Base-by-base conservation (phyloP, 2,329 filamentous ascomycete genomes). In the Aspergillus pseudoviridinutans region DNA sequence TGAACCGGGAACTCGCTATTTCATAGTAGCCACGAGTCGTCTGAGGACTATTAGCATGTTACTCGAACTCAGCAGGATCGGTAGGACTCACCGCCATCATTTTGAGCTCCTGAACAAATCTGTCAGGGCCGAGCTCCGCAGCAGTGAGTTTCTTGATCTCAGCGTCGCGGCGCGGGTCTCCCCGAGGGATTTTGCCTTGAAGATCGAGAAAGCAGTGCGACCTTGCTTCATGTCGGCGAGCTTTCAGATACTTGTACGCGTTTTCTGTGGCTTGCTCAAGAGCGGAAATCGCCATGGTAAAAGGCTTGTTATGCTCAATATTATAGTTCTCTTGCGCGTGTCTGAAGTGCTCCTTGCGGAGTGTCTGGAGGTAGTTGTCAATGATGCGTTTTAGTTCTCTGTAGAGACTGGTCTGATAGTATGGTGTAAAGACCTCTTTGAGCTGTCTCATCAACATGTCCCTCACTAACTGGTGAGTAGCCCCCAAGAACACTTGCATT, bases 301-400 rank as follows among this genome's bases (percentile, higher is more conserved):
- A 84, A 0, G 87, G 77, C 2, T 82, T 79, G 7, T 79, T 73
- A 0, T 74, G 75, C 62, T 89, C 86, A 1, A 85, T 79, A 0
- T 74, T 61, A 63, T 81, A 86, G 2, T 82, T 76, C 0, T 80
- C 81, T 61, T 3, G 79, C 68, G 64, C 82, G 77, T 64, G 79
- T 73, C 10, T 82, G 66, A 25, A 68, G 68, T 54, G 78, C 1
- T 69, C 64, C 0, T 54, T 29, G 2, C 73, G 44, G 0, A 85
- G 78, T 0, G 70, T 65, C 1, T 74, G 68, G 0, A 88, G 71
- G 0, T 82, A 82, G 0, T 66, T 55, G 0, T 77, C 71, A 0
- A 88, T 76, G 3, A 77, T 75, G 0, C 55, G 58, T 17, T 78
- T 61, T 0, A 76, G 53, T 29, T 74, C 68, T 3, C 69, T 62